A percentile compares a stretch with the other conserved stretches of the same genome.
These are phyloP conservation scores for Vitis cinerea DNA, from an alignment of 164 flowering plant species.

Conservation along the genomic window DNA sequence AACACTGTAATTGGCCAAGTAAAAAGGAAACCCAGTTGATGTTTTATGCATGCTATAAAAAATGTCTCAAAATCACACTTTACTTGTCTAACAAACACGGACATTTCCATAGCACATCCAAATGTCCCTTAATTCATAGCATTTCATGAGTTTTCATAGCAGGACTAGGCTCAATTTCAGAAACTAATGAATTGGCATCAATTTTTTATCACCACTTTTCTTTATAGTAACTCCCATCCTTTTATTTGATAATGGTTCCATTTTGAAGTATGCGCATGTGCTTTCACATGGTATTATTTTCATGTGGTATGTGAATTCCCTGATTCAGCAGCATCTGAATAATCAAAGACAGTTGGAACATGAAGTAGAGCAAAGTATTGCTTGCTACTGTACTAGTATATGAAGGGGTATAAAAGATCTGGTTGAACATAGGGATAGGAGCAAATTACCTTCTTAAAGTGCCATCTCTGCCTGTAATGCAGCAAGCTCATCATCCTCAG, in stretches of 20 bases:
- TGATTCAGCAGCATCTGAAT: not conserved
- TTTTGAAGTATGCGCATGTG: not conserved
- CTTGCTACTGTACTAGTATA: too few species aligned
- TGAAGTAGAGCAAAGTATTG: too few species aligned
- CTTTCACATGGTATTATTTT: not conserved
- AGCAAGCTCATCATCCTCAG: constrained; percentile 25
- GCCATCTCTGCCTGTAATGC: constrained; percentile 29
- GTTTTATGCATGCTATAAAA: too few species aligned
- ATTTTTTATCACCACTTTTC: not conserved
- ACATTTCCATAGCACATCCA: not conserved
- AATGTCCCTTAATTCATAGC: not conserved
- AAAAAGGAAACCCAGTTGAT: too few species aligned
- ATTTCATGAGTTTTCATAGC: not conserved
- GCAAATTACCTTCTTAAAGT: constrained; percentile 15
- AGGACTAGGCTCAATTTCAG: not conserved
- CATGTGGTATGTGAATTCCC: not conserved
- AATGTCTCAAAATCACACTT: too few species aligned
- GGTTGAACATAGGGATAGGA: not conserved
- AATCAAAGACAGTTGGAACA: not conserved
- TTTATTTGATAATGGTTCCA: not conserved
- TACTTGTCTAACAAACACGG: not conserved
- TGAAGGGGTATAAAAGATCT: not conserved
- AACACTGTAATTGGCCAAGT: too few species aligned
- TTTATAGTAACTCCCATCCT: not conserved
- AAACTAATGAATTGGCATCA: not conserved